A percentile compares a stretch with the other conserved stretches of the same genome.
Conservation (phyloP, 1,284 basidiomycete species). For the Cryptococcus neoformans region DNA sequence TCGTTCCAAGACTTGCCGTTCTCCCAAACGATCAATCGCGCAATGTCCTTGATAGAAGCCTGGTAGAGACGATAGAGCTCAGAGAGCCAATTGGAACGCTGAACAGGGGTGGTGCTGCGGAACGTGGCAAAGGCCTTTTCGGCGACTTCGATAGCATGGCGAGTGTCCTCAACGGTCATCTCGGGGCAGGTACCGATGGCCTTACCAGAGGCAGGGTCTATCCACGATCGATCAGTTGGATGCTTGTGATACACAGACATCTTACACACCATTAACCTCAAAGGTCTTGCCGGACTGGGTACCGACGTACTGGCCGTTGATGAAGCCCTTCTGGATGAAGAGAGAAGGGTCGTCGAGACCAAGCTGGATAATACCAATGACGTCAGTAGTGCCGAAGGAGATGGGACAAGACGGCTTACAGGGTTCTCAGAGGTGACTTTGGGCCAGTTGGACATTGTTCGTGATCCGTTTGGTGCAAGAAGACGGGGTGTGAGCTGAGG, state of each 20-base stretch:
- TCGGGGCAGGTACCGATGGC: slow-evolving; percentile 79
- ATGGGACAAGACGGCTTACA: slow-evolving; percentile 16
- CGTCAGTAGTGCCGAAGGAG: not conserved
- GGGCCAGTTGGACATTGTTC: slow-evolving; percentile 40
- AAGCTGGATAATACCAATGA: slow-evolving; percentile 22
- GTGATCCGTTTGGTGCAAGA: not conserved
- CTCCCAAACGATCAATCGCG: slow-evolving; percentile 56
- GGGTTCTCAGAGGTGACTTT: slow-evolving; percentile 42
- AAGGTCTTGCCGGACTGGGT: slow-evolving; percentile 70
- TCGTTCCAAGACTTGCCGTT: slow-evolving; percentile 87
- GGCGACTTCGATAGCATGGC: slow-evolving; percentile 74
- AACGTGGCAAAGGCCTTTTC: slow-evolving; percentile 71
- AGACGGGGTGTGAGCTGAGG: not conserved
- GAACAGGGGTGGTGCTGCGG: slow-evolving; percentile 63
- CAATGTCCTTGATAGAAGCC: slow-evolving; percentile 38
- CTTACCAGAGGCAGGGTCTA: slow-evolving; percentile 81
- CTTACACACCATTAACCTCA: slow-evolving; percentile 64
- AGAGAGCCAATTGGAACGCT: slow-evolving; percentile 31
- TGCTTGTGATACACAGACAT: not conserved
- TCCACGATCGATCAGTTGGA: slow-evolving; percentile 1
- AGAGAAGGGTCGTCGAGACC: slow-evolving; percentile 68
- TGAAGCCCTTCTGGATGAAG: slow-evolving; percentile 69
- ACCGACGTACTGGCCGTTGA: slow-evolving; percentile 78
- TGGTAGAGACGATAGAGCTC: slow-evolving; percentile 34
- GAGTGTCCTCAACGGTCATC: slow-evolving; percentile 77